Evolutionary conservation across 2,329 filamentous ascomycete species (phyloP), one percentile per base, ranked within the genome.

Genomic region (Fusarium coffeatum): DNA sequence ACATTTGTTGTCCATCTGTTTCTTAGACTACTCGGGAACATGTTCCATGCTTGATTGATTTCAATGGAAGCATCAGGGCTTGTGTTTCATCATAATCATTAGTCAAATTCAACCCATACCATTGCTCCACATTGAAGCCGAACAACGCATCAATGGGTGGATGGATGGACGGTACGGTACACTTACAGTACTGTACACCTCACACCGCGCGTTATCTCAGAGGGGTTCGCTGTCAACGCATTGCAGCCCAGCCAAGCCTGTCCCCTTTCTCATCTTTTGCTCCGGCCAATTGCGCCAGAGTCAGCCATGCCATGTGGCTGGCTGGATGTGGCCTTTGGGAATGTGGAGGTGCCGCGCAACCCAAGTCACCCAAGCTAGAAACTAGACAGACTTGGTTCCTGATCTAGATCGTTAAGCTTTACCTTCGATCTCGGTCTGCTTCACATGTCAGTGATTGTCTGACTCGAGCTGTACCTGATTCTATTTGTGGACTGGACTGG

Each of bases 361-460:
- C 56, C 40, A 56, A 50, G 34, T 20, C 42, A 53, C 54, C 41
- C 53, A 50, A 43, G 23, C 50, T 41, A 51, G 48, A 34, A 51
- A 46, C 56, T 41, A 51, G 49, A 28, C 48, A 46, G 23, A 41
- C 22, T 18, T 40, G 57, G 59, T 70, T 64, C 58, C 46, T 68
- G 58, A 71, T 64, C 51, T 70, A 68, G 67, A 70, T 70, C 50
- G 42, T 47, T 43, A 34, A 50, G 59, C 48, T 68, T 51, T 47
- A 13, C 51, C 50, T 67, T 71, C 61, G 55, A 69, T 69, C 55
- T 49, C 11, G 41, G 66, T 50, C 62, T 63, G 50, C 56, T 69
- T 69, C 67, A 69, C 67, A 69, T 69, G 67, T 71, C 67, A 69
- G 58, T 54, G 55, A 34, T 47, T 66, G 66, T 58, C 47, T 66